Evolutionary conservation across 495 filamentous ascomycete genomes (phyloP).

Genomic region (Chaetomium cochliodes): DNA sequence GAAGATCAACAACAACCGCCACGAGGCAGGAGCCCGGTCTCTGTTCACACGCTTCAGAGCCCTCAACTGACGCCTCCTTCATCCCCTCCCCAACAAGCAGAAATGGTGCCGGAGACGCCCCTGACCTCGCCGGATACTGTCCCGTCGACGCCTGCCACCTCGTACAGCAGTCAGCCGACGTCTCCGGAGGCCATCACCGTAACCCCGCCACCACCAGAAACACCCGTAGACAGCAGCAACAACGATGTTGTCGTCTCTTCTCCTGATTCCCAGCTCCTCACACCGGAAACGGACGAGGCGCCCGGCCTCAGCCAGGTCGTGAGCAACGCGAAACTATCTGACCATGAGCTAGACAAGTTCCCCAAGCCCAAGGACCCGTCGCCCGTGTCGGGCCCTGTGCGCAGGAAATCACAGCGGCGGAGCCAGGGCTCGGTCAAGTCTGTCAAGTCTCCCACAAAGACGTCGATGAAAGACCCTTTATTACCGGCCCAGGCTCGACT

Average conservation of each 20-base stretch:
- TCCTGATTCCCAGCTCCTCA: constrained; percentile 44
- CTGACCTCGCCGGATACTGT: constrained; percentile 2
- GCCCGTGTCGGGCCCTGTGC: constrained; percentile 19
- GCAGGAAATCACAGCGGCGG: constrained; percentile 33
- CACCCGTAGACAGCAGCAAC: background rate
- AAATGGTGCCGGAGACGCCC: constrained; percentile 14
- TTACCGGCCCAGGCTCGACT: constrained; percentile 28
- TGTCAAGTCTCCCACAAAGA: constrained; percentile 30
- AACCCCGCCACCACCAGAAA: constrained; percentile 11
- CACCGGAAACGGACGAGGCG: constrained; percentile 47
- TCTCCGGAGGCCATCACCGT: background rate
- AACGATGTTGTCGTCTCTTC: constrained; percentile 14
- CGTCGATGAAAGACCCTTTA: constrained; percentile 23
- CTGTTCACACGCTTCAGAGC: constrained; percentile 11
- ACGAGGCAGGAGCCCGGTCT: constrained; percentile 21
- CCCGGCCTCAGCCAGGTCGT: constrained; percentile 40
- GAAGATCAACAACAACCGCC: constrained; percentile 21
- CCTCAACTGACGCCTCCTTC: constrained; percentile 24
- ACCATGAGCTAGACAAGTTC: constrained; percentile 24
- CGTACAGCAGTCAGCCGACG: background rate
- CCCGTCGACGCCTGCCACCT: constrained; percentile 4
- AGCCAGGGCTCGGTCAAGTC: constrained; percentile 31
- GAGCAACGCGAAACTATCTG: constrained; percentile 34
- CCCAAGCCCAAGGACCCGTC: constrained; percentile 12
- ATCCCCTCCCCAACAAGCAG: constrained; percentile 21